phyloP scores from a whole-genome alignment of 2,329 filamentous ascomycete genomes.

The Cryphonectria nitschkei region DNA sequence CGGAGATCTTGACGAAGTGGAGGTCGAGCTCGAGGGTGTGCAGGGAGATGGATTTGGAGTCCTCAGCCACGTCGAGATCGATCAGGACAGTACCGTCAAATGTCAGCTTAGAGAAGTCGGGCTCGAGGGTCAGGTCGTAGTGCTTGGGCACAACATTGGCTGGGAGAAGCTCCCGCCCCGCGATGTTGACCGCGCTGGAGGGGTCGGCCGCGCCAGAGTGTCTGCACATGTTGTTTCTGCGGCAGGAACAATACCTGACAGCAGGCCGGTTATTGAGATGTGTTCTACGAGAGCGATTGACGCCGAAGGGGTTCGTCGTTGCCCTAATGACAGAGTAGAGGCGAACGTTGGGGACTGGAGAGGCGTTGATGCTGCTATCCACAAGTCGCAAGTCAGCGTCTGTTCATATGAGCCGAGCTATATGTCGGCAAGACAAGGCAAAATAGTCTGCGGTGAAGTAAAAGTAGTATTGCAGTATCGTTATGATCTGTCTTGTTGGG shows the following conservation, averaged over 20 bases:
- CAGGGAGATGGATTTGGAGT: constrained; percentile 82
- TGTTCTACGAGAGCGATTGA: constrained; percentile 25
- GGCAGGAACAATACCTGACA: constrained; percentile 71
- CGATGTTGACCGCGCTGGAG: constrained; percentile 41
- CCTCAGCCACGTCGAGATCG: constrained; percentile 83
- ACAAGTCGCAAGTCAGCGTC: constrained; percentile 23
- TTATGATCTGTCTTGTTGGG: neutral
- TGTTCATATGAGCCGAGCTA: constrained; percentile 14
- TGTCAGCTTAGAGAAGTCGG: constrained; percentile 83
- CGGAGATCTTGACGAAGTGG: constrained; percentile 70
- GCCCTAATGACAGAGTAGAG: constrained; percentile 27
- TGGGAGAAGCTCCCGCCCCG: constrained; percentile 81
- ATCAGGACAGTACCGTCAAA: constrained; percentile 85
- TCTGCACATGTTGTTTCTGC: constrained; percentile 73
- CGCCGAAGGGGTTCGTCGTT: constrained; percentile 20
- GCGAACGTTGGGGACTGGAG: constrained; percentile 22
- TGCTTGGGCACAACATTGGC: constrained; percentile 90
- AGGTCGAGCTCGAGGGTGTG: constrained; percentile 89
- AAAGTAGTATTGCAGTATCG: no score
- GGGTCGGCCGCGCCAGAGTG: constrained; percentile 41
- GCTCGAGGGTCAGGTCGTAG: constrained; percentile 90
- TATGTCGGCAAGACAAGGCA: constrained; percentile 15
- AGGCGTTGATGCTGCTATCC: constrained; percentile 12
- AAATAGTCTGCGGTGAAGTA: no score
- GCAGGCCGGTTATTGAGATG: constrained; percentile 29